Base-by-base conservation (phyloP, 768 basidiomycete species). In the Paxillus ammoniavirescens region DNA sequence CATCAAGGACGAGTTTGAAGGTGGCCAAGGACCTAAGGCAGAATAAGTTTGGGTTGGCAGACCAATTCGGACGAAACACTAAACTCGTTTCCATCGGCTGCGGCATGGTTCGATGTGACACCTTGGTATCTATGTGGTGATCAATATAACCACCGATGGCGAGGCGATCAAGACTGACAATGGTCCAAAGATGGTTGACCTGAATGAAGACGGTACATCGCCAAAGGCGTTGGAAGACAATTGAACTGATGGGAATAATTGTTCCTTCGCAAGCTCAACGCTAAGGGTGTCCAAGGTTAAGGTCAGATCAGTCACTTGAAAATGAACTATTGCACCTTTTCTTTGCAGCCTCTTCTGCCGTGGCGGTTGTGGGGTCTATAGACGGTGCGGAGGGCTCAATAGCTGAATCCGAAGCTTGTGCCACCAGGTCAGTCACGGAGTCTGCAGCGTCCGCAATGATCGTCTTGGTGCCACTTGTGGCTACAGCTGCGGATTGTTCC, bases 181-280 rank as follows among this genome's bases (percentile, higher is more conserved):
- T 49, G 83, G 82, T 18, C 83, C 84, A 59, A 87, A 87, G 26
- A 87, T 87, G 1, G 85, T 86, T n/a, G 80, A 73, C 36, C 71
- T 70, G 53, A 72, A 79, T 70, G 80, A 82, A 8, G 64, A 61
- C 4, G 70, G 52, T 14, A 49, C 9, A 1, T 60, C 23, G n/a
- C 40, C 51, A 53, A 67, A 63, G 50, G 64, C 47, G 50, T 47
- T 47, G 50, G 59, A 48, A 56, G 61, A 45, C 31, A 62, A 55
- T 31, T 62, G 59, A 7, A 62, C 59, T 9, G 72, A 65, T n/a
- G 79, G 80, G 60, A 81, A 80, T n/a, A 81, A 54, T 6, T 72
- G 75, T 28, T 79, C 73, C 58, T 75, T 79, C 2, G 73, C 77
- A 14, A 72, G 62, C 44, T 70, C 67, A 49, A 80, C 64, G 52